Base-by-base conservation (phyloP, 306 rosid species). In the Rosa rugosa region DNA sequence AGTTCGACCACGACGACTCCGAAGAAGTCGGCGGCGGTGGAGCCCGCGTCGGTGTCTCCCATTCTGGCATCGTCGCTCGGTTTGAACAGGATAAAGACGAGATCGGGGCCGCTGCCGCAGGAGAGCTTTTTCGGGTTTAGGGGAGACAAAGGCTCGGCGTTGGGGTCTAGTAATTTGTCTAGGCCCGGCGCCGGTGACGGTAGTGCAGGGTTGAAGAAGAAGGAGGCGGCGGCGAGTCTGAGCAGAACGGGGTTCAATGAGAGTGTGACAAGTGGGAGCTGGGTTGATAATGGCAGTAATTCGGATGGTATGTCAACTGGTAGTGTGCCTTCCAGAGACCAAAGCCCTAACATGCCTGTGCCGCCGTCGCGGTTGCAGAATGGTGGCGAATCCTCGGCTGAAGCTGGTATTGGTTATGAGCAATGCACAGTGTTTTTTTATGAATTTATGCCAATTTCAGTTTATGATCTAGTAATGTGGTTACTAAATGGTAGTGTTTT, bases 61-160 rank as follows among this genome's bases (percentile, higher is more conserved):
- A 95, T 95, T 82, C 82, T 95, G 16, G 97, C 98, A 2, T 95
- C 99, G 25, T 95, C 99, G 34, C 89, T 93, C 0, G 97, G 98
- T 45, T 72, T 95, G 88, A 95, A 95, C 76, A 85, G 87, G 85
- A 95, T 95, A 54, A 95, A 95, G 94, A 95, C 99, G 64, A 87
- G 97, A 90, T 95, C 99, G 80, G 99, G 99, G 47, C 99, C 99
- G 73, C 80, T 95, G 81, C 99, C 99, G 10, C 98, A 93, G 88
- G 99, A 95, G 88, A 95, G 98, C 82, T 95, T 95, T 71, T 85
- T 90, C n/a, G 97, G 97, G 34, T 88, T 92, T 69, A 84, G 94
- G 69, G 85, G 85, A 13, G 98, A 93, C 27, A 91, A 90, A 69
- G 92, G 86, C 46, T 69, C 87, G 54, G 70, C 82, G 0, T 83